These are phyloP conservation scores for Debaryomyces tyrocola DNA, from an alignment of 805 yeast species.

Conservation along the genomic window DNA sequence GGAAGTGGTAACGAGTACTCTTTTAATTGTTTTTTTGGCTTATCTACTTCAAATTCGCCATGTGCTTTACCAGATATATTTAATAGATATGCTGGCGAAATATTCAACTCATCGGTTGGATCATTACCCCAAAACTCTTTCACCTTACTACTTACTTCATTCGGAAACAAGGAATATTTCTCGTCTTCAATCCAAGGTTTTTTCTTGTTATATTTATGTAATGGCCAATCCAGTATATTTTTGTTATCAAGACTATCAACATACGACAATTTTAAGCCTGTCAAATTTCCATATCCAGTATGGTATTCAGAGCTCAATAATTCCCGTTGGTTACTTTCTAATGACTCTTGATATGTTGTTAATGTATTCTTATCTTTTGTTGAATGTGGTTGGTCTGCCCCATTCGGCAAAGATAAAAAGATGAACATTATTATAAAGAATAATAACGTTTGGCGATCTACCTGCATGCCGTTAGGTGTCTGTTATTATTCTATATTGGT, in stretches of 20 bases:
- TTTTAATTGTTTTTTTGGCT: conserved; percentile 11
- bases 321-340: conserved; percentile 15
- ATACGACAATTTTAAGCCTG: conserved; percentile 71
- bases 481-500: neutral
- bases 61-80: conserved; percentile 35
- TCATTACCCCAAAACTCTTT: conserved; percentile 51
- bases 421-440: conserved; percentile 36
- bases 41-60: conserved; percentile 28
- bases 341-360: conserved; percentile 20
- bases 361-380: conserved; percentile 25
- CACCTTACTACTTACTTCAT: conserved; percentile 50
- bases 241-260: conserved; percentile 51
- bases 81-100: conserved; percentile 24
- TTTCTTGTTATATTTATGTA: conserved; percentile 46
- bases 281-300: conserved; percentile 65
- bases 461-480: conserved; percentile 11
- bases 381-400: conserved; percentile 28
- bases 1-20: conserved; percentile 19
- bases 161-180: conserved; percentile 58
- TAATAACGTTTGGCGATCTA: conserved; percentile 35
- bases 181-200: conserved; percentile 47
- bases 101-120: conserved; percentile 9
- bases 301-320: conserved; percentile 44
- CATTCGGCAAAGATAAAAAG: conserved; percentile 30
- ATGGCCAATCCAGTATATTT: conserved; percentile 56